Conservation (phyloP, 202 grass and related monocot genomes). For the Miscanthus sacchariflorus region DNA sequence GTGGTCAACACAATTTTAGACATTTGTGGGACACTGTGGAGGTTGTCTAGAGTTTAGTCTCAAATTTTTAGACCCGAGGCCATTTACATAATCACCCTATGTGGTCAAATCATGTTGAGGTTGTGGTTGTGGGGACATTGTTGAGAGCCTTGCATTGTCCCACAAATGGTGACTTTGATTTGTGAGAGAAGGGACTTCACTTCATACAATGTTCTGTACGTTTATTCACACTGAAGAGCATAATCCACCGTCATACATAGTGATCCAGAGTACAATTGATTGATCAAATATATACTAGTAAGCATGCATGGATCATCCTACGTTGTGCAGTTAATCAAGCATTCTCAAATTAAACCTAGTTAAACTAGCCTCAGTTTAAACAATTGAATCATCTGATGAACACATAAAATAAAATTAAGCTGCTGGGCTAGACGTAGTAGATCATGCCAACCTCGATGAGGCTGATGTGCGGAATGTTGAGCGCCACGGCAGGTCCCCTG, state of each 20-base stretch:
- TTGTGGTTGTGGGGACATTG: neutral
- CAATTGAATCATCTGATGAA: neutral
- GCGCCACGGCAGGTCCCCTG: slow-evolving; percentile 64
- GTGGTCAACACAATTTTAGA: too few species aligned
- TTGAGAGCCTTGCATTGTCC: neutral
- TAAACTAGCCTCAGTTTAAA: neutral
- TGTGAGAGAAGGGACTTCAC: neutral
- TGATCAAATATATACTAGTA: neutral
- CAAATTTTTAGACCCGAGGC: neutral
- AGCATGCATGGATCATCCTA: neutral
- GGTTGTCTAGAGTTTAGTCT: too few species aligned
- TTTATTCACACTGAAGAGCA: slow-evolving; percentile 29
- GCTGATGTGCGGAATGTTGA: slow-evolving; percentile 79
- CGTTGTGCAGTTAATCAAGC: neutral
- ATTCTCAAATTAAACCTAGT: neutral
- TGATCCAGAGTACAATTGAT: neutral
- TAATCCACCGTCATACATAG: neutral
- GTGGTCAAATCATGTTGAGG: neutral
- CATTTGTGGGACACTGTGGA: too few species aligned
- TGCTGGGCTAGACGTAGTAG: slow-evolving; percentile 76
- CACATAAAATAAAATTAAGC: neutral
- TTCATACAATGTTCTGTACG: neutral
- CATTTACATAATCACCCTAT: neutral
- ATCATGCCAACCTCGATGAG: slow-evolving; percentile 91
- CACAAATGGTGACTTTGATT: neutral